Evolutionary conservation across 2,329 filamentous ascomycete species (phyloP).

Genomic region (Trichoderma lentiforme): DNA sequence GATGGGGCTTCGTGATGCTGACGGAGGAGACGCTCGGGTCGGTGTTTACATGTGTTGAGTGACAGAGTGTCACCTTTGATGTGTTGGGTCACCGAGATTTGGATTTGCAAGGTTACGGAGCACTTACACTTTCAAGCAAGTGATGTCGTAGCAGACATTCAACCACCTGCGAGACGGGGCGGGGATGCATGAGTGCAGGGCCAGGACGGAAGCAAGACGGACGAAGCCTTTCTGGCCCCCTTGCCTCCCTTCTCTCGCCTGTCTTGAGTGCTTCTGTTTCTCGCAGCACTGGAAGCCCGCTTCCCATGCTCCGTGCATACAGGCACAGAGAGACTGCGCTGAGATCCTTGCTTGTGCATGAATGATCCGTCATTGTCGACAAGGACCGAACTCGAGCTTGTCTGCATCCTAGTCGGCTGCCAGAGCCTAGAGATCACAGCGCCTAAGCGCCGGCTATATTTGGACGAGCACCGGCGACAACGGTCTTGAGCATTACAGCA

Average conservation of each 20-base stretch:
- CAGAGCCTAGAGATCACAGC: constrained; percentile 24
- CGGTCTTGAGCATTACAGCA: background rate
- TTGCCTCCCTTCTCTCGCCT: background rate
- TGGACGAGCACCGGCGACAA: constrained; percentile 20
- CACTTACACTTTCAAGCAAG: constrained; percentile 7
- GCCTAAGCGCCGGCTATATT: constrained; percentile 32
- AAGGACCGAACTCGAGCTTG: background rate
- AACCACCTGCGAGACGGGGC: background rate
- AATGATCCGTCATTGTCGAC: constrained; percentile 12
- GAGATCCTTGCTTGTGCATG: constrained; percentile 15
- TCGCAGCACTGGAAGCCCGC: constrained; percentile 12
- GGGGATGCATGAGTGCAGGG: constrained; percentile 7
- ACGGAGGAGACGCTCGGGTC: background rate
- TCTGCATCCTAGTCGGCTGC: constrained; percentile 12
- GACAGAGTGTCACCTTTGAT: constrained; percentile 5
- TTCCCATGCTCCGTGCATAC: constrained; percentile 5
- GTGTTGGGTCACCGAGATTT: constrained; percentile 7
- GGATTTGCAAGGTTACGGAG: background rate
- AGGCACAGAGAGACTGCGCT: background rate
- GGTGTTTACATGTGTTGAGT: constrained; percentile 8
- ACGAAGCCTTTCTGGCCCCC: background rate
- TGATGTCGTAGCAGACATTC: background rate
- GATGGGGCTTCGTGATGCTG: constrained; percentile 7
- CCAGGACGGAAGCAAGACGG: background rate
- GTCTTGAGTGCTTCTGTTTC: background rate